phyloP scores from a whole-genome alignment of 495 filamentous ascomycete genomes.

The Neurospora hispaniola region DNA sequence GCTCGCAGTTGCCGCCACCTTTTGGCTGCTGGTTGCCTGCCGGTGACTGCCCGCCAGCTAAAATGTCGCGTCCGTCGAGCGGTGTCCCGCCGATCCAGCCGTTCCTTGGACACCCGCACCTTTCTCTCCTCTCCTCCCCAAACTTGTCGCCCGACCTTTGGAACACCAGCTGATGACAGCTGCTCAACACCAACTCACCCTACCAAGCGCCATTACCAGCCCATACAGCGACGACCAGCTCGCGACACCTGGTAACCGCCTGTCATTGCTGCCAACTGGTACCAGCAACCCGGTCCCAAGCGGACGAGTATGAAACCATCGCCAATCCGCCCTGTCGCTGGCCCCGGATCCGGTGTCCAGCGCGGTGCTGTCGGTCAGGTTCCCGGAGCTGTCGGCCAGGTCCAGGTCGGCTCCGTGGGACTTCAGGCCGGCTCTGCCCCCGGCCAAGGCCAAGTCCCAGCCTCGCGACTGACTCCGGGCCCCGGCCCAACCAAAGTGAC shows the following conservation, averaged over 20 bases:
- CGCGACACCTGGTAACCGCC: neutral
- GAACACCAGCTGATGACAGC: conserved; percentile 25
- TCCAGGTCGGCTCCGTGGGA: neutral
- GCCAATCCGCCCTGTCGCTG: conserved; percentile 9
- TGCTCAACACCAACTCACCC: conserved; percentile 15
- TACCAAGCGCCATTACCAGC: conserved; percentile 3
- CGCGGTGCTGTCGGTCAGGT: neutral
- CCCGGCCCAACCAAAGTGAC: conserved; percentile 34
- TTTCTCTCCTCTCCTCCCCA: neutral
- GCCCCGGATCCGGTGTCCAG: neutral
- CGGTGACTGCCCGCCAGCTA: neutral
- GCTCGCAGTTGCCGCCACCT: neutral
- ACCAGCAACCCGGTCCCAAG: neutral
- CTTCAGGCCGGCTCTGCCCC: neutral
- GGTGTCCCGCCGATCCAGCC: neutral
- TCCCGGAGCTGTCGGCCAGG: neutral
- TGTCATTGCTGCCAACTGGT: neutral
- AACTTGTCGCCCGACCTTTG: neutral
- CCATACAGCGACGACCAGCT: conserved; percentile 2
- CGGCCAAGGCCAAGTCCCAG: conserved; percentile 2
- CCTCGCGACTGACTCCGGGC: conserved; percentile 22
- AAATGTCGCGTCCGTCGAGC: neutral
- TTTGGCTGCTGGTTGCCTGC: neutral
- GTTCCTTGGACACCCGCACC: neutral
- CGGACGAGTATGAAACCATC: conserved; percentile 17